Conservation (phyloP, 495 filamentous ascomycete species). For the Corynascus novoguineensis region DNA sequence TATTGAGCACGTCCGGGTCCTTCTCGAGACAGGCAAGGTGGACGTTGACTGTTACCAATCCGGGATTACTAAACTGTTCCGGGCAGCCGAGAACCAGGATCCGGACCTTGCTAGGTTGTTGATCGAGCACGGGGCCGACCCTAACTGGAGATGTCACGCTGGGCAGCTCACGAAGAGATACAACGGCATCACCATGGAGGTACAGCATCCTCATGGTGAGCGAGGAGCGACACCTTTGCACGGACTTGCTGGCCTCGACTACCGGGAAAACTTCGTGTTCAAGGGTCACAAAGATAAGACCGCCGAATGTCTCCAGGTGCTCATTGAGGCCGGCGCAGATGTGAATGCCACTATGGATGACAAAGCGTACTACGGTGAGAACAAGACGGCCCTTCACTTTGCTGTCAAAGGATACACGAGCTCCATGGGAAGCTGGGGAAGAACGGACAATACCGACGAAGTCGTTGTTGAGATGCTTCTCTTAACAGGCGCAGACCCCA, state of each 20-base stretch:
- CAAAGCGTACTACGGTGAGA: background rate
- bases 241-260: background rate
- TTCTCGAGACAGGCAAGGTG: constrained; percentile 3
- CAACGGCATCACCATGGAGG: background rate
- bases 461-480: background rate
- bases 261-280: constrained; percentile 3
- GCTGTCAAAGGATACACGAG: constrained; percentile 12
- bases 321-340: constrained; percentile 5
- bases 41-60: background rate
- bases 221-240: constrained; percentile 4
- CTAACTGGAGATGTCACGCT: background rate
- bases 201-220: background rate
- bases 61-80: background rate
- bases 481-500: constrained; percentile 5
- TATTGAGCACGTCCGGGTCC: background rate
- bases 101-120: constrained; percentile 20
- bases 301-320: constrained; percentile 1
- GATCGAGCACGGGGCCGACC: constrained; percentile 13
- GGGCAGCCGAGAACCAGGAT: background rate
- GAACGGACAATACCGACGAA: background rate
- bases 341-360: constrained; percentile 13
- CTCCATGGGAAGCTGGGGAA: too few relatives aligned
- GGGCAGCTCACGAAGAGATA: background rate
- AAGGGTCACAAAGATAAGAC: background rate
- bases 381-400: constrained; percentile 24